Percentiles rank a stretch among this genome's conserved stretches.
Evolutionary conservation across 352 stramenopile species (phyloP).

Genomic region (Phytophthora pistaciae): DNA sequence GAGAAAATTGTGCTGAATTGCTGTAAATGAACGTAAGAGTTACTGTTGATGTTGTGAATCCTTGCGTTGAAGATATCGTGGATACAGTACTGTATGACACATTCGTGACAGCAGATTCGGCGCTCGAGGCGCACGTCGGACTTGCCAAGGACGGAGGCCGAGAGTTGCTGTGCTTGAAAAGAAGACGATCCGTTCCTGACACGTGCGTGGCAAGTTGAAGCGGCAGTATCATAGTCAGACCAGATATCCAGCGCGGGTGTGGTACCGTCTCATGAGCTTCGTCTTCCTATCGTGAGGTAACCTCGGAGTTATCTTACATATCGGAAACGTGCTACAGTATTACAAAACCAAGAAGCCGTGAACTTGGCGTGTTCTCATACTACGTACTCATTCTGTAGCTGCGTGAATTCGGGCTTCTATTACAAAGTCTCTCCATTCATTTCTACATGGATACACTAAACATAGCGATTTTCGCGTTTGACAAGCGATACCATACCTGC

Average conservation of each 20-base stretch:
- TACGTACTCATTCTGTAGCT: too few species aligned
- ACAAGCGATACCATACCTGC: neutral
- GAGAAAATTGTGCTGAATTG: neutral
- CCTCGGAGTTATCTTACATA: too few species aligned
- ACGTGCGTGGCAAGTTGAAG: conserved; percentile 14
- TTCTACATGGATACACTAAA: too few species aligned
- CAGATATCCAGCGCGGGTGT: conserved; percentile 14
- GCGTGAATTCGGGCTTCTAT: too few species aligned
- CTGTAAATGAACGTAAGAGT: conserved; percentile 18
- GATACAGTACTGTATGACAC: neutral
- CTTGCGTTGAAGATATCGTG: neutral
- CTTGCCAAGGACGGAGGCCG: neutral
- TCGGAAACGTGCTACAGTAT: neutral
- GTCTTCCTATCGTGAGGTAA: neutral
- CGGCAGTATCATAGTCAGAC: conserved; percentile 8
- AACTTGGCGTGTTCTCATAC: neutral
- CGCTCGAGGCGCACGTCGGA: neutral
- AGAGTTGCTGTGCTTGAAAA: too few species aligned
- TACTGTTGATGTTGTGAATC: neutral
- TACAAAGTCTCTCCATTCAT: too few species aligned
- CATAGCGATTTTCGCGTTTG: neutral
- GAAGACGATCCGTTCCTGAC: neutral
- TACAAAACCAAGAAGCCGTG: neutral
- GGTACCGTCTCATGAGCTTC: neutral
- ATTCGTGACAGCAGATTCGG: neutral